Evolutionary conservation across 495 filamentous ascomycete genomes (phyloP), one percentile per base, ranked within the genome.

Genomic region (Hypoxylon lenormandii): DNA sequence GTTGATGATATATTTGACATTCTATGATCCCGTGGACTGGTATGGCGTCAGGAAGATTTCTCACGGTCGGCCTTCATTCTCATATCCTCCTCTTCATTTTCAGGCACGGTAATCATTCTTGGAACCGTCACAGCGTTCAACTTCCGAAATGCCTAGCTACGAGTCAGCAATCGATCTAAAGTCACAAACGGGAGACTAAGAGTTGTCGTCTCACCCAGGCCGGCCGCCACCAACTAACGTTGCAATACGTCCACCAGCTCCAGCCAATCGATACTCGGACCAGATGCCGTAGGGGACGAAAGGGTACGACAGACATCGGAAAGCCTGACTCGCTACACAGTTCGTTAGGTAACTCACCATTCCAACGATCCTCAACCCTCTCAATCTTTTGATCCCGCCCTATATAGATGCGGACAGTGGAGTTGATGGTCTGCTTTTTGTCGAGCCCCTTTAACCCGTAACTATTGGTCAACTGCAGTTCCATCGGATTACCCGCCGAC

Each of bases 291-390:
- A 51, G 19, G 12, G 46, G 10, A 2, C 11, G 46, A 21, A 43
- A 47, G 0, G 36, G 45, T 13, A 18, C 16, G 6, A 10, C 15
- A 26, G 43, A 10, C 10, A 42, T 3, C 5, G 18, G 36, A 12
- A 23, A 42, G 82, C 86, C 78, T 64, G 86, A 84, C 72, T 84
- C 80, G 12, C 72, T 74, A 59, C 86, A 73, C 0, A 66, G 54
- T 0, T 81, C 77, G 21, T 85, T 84, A 0, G 83, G 83, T 64
- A 87, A 55, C 40, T 83, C 77, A 6, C 81, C 84, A 71, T 84
- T 77, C 87, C 87, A 88, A 61, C 80, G 79, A 66, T 88, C 86
- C 74, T 87, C 83, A 6, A 88, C 79, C 60, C 79, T 82, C 11
- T 72, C 76, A 42, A 89, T 87, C 75, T 80, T 83, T 18, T 78